phyloP scores from a whole-genome alignment of 495 filamentous ascomycete species.

The Cairneyella variabilis region DNA sequence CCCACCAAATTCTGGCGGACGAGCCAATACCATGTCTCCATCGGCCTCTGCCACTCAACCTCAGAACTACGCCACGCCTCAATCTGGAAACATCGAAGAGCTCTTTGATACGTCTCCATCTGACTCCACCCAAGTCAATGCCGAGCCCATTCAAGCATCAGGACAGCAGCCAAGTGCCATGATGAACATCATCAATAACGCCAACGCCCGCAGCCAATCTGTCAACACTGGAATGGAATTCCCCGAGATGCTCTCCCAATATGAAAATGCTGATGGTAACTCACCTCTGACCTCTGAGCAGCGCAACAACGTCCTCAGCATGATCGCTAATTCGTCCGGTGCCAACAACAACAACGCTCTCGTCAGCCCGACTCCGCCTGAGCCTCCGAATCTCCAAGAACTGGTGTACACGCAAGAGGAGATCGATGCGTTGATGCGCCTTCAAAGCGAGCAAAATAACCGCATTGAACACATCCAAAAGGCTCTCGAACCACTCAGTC shows the following conservation, averaged over 20 bases:
- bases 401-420: constrained; percentile 64
- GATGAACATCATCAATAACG: constrained; percentile 81
- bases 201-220: constrained; percentile 60
- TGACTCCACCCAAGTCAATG: constrained; percentile 12
- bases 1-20: constrained; percentile 19
- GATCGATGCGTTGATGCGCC: constrained; percentile 67
- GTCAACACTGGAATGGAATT: constrained; percentile 56
- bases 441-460: constrained; percentile 68
- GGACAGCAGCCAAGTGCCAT: constrained; percentile 51
- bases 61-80: constrained; percentile 26
- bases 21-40: constrained; percentile 36
- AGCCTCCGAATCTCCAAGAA: constrained; percentile 50
- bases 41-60: constrained; percentile 24
- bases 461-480: constrained; percentile 68
- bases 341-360: constrained; percentile 33
- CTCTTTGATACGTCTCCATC: constrained; percentile 27
- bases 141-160: constrained; percentile 25
- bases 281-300: constrained; percentile 72
- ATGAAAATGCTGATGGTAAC: constrained; percentile 59
- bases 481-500: constrained; percentile 71
- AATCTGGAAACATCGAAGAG: constrained; percentile 30
- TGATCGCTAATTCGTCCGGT: constrained; percentile 54
- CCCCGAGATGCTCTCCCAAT: constrained; percentile 66
- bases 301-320: constrained; percentile 71
- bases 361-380: constrained; percentile 54